A percentile compares a stretch with the other conserved stretches of the same genome.
These are phyloP conservation scores for Immersiella caudata DNA, from an alignment of 495 filamentous ascomycete genomes.

Conservation along the genomic window DNA sequence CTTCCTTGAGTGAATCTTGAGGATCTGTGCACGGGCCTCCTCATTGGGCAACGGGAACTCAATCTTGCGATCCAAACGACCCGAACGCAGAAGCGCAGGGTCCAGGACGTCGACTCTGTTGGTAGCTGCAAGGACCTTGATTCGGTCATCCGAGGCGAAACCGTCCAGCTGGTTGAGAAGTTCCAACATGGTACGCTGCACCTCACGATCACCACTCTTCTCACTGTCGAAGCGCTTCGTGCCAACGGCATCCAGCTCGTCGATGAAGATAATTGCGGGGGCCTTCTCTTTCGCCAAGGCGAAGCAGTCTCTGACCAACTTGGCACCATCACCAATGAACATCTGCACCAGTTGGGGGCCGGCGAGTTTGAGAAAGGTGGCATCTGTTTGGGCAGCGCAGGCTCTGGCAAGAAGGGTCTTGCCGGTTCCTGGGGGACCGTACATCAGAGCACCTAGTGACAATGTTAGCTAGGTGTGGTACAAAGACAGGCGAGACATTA, in stretches of 20 bases:
- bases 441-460: conserved; percentile 86
- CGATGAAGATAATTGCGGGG: conserved; percentile 98
- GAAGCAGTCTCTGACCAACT: conserved; percentile 96
- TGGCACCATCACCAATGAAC: conserved; percentile 99
- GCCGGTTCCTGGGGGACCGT: conserved; percentile 94
- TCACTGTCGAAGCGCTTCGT: conserved; percentile 99
- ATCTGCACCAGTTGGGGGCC: conserved; percentile 99
- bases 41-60: conserved; percentile 99
- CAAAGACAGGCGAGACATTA: not conserved
- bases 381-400: conserved; percentile 96
- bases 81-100: conserved; percentile 89
- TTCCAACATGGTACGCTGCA: conserved; percentile 98
- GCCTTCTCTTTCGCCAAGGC: conserved; percentile 98
- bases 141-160: conserved; percentile 97
- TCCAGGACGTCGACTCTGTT: conserved; percentile 98
- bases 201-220: conserved; percentile 96
- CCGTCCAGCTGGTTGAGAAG: conserved; percentile 98
- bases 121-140: conserved; percentile 97
- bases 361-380: conserved; percentile 98
- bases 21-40: conserved; percentile 94
- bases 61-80: conserved; percentile 97
- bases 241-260: conserved; percentile 95
- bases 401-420: conserved; percentile 97
- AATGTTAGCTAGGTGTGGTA: conserved; percentile 7
- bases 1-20: conserved; percentile 96